Evolutionary conservation across 2,329 filamentous ascomycete species (phyloP).

Genomic region (Knoxdaviesia capensis): DNA sequence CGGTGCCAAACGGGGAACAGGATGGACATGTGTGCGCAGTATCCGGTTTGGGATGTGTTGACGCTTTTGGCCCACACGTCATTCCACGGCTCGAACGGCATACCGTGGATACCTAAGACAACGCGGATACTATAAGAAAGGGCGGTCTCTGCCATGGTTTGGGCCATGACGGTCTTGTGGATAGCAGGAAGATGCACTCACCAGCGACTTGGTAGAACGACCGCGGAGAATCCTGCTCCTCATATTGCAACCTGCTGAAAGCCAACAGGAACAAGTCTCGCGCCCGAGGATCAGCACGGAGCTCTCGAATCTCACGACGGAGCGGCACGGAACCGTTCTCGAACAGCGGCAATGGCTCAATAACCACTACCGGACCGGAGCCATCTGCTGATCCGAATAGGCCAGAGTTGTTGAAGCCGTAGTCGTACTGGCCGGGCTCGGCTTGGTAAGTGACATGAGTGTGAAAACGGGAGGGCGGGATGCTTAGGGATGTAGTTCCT

Average conservation of each 20-base stretch:
- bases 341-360: conserved; percentile 19
- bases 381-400: too few species aligned
- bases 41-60: conserved; percentile 30
- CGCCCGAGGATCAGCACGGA: conserved; percentile 41
- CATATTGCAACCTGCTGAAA: conserved; percentile 50
- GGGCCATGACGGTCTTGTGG: not conserved
- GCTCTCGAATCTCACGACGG: conserved; percentile 47
- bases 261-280: conserved; percentile 65
- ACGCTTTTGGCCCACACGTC: conserved; percentile 24
- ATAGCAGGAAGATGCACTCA: conserved; percentile 15
- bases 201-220: conserved; percentile 69
- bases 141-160: not conserved
- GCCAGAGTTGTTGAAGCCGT: conserved; percentile 1
- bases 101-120: conserved; percentile 53
- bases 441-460: too few species aligned
- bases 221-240: conserved; percentile 37
- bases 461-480: too few species aligned
- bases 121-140: not conserved
- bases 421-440: conserved; percentile 3
- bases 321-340: conserved; percentile 19
- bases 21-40: conserved; percentile 57
- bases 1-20: conserved; percentile 73
- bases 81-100: conserved; percentile 39
- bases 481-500: too few species aligned
- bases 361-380: conserved; percentile 12